Conservation (phyloP, 1,139 yeast species). For the Blastobotrys persicus region DNA sequence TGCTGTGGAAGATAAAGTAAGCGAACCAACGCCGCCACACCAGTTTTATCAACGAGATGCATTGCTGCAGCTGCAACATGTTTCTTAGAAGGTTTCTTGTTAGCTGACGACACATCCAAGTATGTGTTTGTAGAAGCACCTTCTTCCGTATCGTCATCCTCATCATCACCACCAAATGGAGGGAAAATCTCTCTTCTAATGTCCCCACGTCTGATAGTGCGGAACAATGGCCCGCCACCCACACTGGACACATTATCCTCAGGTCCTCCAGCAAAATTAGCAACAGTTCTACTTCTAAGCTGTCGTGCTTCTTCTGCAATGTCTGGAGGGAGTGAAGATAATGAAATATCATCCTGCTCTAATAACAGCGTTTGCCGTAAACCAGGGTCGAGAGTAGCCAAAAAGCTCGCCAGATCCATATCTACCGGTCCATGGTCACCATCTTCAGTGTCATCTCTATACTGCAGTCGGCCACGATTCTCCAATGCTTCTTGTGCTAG, state of each 20-base stretch:
- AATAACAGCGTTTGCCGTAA: slow-evolving; percentile 37
- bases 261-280: slow-evolving; percentile 17
- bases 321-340: slow-evolving; percentile 34
- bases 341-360: slow-evolving; percentile 38
- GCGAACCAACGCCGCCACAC: slow-evolving; percentile 70
- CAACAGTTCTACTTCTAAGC: slow-evolving; percentile 28
- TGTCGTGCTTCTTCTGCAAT: slow-evolving; percentile 37
- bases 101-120: not conserved
- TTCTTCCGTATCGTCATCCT: slow-evolving; percentile 28
- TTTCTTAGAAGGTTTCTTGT: slow-evolving; percentile 15
- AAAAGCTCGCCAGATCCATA: slow-evolving; percentile 34
- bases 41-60: slow-evolving; percentile 72
- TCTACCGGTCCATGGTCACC: slow-evolving; percentile 27
- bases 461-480: slow-evolving; percentile 10
- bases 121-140: not conserved
- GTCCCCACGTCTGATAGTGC: slow-evolving; percentile 9
- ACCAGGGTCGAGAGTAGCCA: slow-evolving; percentile 39
- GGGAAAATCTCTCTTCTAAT: slow-evolving; percentile 12
- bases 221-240: slow-evolving; percentile 4
- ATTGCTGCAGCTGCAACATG: slow-evolving; percentile 31
- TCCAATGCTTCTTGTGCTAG: slow-evolving; percentile 56
- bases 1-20: slow-evolving; percentile 72
- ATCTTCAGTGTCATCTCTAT: slow-evolving; percentile 28
- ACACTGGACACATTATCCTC: slow-evolving; percentile 2
- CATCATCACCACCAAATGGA: slow-evolving; percentile 19